phyloP scores from a whole-genome alignment of 371 early-diverging fungal genomes.

The Rhizomucor pusillus region DNA sequence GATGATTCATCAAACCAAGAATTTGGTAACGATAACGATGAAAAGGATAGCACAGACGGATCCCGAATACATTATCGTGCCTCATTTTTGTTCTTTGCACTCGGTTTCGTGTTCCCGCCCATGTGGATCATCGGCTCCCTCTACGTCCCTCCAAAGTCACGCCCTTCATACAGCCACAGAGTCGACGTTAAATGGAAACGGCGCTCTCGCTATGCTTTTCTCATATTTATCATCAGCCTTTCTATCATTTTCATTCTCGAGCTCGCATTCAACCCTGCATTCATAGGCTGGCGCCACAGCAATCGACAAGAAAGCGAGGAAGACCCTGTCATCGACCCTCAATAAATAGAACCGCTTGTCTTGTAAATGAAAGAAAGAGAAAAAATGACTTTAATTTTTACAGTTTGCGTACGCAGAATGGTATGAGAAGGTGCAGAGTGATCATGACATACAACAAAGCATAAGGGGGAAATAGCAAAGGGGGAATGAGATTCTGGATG shows the following conservation, averaged over 20 bases:
- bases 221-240: conserved; percentile 9
- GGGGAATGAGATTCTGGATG: too few relatives aligned
- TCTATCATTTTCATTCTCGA: conserved; percentile 12
- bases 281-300: conserved; percentile 15
- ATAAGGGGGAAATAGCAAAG: too few relatives aligned
- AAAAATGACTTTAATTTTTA: too few relatives aligned
- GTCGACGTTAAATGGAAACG: conserved; percentile 19
- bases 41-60: neutral
- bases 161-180: conserved; percentile 8
- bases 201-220: conserved; percentile 18
- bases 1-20: neutral
- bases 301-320: neutral
- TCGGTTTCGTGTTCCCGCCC: conserved; percentile 40
- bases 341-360: too few relatives aligned
- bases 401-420: too few relatives aligned
- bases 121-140: conserved; percentile 33
- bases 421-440: too few relatives aligned
- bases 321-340: neutral
- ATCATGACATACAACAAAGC: too few relatives aligned
- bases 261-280: conserved; percentile 18
- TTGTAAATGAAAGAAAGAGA: too few relatives aligned
- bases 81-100: conserved; percentile 30
- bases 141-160: conserved; percentile 11
- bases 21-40: neutral
- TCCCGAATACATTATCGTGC: conserved; percentile 6